Evolutionary conservation across 2,329 filamentous ascomycete species (phyloP), one percentile per base, ranked within the genome.

Genomic region (Sporothrix phasma): DNA sequence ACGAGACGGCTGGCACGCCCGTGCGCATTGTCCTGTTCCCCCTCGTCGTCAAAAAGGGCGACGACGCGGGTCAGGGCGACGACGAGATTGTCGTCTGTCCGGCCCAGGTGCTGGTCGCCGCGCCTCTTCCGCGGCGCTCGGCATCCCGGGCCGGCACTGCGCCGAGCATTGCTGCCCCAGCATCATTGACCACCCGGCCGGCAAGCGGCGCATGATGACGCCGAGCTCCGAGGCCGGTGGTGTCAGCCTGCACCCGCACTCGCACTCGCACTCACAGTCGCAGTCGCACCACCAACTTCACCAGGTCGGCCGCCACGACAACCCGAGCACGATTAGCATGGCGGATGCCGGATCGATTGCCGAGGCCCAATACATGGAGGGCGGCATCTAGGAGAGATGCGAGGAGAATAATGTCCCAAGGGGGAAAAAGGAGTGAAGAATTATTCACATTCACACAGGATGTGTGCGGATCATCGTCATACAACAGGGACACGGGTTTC

Each of bases 41-140:
- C 10, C 82, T 97, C 1, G 93, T 99, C 19, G 90, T 97, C 70
- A 96, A 96, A 79, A 95, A 94, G 79, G 93, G 92, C 62, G 90
- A 96, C 71, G 93, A 97, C 73, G 80, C 81, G 46, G 94, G 92
- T 26, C 83, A 88, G 62, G 93, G 92, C 63, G 91, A 97, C 63
- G 92, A 97, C 69, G 92, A 97, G 79, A 90, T 96, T 68, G 92
- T 97, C 54, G 91, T 99, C 51, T 96, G 89, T 73, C 93, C 93
- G 10, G 94, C 95, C 6, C 93, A 97, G 75, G 94, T 99, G 41
- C 83, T 97, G 66, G 84, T 97, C 49, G 88, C 88, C 69, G 73
- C 77, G 70, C 74, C 81, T 58, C 73, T 78, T 68, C 71, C 70
- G 39, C 66, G 65, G 47, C 68, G 66, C 7, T 22, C 62, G 0